Evolutionary conservation across 306 rosid species (phyloP).

Genomic region (Cicer cuneatum): DNA sequence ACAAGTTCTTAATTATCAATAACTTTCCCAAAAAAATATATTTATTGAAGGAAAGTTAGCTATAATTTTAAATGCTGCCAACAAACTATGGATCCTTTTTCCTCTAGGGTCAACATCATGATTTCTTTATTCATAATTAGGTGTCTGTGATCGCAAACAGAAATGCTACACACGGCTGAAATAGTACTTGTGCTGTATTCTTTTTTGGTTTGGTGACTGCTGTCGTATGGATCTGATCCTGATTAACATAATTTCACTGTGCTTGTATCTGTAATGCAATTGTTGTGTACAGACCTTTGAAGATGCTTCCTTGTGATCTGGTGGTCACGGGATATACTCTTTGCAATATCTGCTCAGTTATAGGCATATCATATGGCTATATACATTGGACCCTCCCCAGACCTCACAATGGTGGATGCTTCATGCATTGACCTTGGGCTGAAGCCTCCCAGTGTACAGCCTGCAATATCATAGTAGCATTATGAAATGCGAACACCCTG

Average conservation of each 20-base stretch:
- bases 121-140: constrained; percentile 24
- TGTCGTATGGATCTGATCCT: not conserved
- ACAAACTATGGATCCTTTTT: not conserved
- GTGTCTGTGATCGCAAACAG: constrained; percentile 25
- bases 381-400: not conserved
- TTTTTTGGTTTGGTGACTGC: constrained; percentile 8
- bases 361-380: not conserved
- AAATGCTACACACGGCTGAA: constrained; percentile 23
- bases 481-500: not conserved
- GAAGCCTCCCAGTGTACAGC: not conserved
- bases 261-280: not conserved
- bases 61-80: constrained; percentile 6
- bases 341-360: not conserved
- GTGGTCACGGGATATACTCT: not conserved
- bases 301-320: constrained; percentile 16
- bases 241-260: not conserved
- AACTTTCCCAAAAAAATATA: not conserved
- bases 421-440: not conserved
- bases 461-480: not conserved
- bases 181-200: constrained; percentile 25
- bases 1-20: not conserved
- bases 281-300: constrained; percentile 3
- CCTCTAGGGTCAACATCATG: not conserved
- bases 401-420: not conserved
- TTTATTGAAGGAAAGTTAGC: constrained; percentile 15